Conservation (phyloP, 2,329 filamentous ascomycete species). For the Fusarium austroafricanum region DNA sequence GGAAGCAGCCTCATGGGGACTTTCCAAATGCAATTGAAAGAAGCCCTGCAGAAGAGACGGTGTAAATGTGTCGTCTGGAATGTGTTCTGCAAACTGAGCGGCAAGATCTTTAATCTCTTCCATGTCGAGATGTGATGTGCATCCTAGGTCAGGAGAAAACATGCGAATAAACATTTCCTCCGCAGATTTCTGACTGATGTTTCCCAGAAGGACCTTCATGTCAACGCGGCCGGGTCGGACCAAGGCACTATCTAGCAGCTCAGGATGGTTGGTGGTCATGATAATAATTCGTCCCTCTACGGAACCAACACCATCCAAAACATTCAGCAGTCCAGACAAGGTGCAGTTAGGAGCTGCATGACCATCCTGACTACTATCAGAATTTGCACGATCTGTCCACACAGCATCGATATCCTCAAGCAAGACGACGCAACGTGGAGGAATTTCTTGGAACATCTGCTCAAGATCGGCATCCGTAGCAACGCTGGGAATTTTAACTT, state of each 20-base stretch:
- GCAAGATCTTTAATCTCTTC: conserved; percentile 59
- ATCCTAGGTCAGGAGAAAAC: conserved; percentile 53
- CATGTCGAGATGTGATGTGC: conserved; percentile 39
- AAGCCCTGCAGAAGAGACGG: conserved; percentile 64
- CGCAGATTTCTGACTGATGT: conserved; percentile 58
- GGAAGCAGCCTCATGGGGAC: conserved; percentile 51
- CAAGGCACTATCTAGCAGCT: conserved; percentile 72
- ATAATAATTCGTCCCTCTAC: conserved; percentile 77
- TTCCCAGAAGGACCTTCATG: conserved; percentile 68
- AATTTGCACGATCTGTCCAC: conserved; percentile 45
- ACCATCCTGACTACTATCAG: conserved; percentile 33
- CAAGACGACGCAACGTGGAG: conserved; percentile 64
- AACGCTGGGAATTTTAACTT: conserved; percentile 61
- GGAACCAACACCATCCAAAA: conserved; percentile 76
- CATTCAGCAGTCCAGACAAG: conserved; percentile 75
- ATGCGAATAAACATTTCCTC: conserved; percentile 61
- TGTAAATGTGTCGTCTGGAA: conserved; percentile 60
- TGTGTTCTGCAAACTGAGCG: conserved; percentile 63
- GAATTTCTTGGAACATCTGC: conserved; percentile 64
- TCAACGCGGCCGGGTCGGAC: conserved; percentile 76
- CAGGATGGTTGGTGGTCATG: conserved; percentile 78
- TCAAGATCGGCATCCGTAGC: conserved; percentile 62
- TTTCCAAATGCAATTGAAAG: conserved; percentile 58
- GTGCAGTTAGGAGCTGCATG: conserved; percentile 53
- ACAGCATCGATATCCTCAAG: conserved; percentile 66